A percentile compares a stretch with the other conserved stretches of the same genome.
Conservation (phyloP, 2,329 filamentous ascomycete genomes). For the Aspergillus sp. region DNA sequence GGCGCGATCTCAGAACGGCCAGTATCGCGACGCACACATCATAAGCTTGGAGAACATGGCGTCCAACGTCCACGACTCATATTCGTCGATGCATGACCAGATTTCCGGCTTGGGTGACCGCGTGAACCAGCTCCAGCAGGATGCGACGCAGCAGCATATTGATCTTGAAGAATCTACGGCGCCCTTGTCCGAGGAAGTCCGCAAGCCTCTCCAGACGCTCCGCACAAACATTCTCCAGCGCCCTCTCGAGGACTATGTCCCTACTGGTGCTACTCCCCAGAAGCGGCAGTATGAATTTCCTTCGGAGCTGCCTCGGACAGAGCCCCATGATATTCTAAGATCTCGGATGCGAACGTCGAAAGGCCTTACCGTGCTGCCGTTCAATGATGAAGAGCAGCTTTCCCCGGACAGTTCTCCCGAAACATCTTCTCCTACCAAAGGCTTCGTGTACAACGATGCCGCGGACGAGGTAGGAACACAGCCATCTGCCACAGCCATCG, state of each 20-base stretch:
- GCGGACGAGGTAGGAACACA: conserved; percentile 38
- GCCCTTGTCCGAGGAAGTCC: conserved; percentile 59
- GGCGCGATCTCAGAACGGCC: conserved; percentile 75
- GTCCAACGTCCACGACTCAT: conserved; percentile 69
- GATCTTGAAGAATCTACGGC: conserved; percentile 61
- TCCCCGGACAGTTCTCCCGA: conserved; percentile 24
- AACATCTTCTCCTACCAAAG: conserved; percentile 50
- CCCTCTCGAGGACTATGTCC: conserved; percentile 72
- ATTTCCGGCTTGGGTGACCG: conserved; percentile 68
- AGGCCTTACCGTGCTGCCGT: conserved; percentile 32
- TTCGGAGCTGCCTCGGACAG: conserved; percentile 73
- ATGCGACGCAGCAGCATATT: conserved; percentile 62
- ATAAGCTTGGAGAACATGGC: conserved; percentile 67
- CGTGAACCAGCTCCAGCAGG: conserved; percentile 66
- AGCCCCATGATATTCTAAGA: conserved; percentile 58
- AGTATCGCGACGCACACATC: conserved; percentile 69
- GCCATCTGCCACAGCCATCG: conserved; percentile 27
- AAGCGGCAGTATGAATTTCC: conserved; percentile 81
- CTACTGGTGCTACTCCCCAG: conserved; percentile 83
- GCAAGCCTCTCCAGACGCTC: conserved; percentile 69
- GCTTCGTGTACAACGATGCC: conserved; percentile 54
- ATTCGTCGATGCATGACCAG: conserved; percentile 67
- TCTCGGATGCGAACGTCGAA: conserved; percentile 49
- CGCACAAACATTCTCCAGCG: conserved; percentile 66
- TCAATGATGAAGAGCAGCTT: conserved; percentile 29